Conservation (phyloP, 768 basidiomycete genomes). For the Xerocomus spinulosus region DNA sequence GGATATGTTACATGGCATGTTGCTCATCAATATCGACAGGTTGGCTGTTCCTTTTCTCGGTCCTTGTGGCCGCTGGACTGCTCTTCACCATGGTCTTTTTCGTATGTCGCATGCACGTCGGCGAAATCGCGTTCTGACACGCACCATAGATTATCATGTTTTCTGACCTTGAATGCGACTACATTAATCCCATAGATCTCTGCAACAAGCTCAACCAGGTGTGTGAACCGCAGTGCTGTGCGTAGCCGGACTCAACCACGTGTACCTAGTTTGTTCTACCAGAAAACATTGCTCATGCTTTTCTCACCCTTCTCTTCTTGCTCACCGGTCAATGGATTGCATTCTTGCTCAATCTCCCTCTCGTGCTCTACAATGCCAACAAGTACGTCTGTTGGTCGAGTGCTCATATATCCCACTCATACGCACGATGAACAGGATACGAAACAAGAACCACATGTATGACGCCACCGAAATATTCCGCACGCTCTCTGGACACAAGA, state of each 20-base stretch:
- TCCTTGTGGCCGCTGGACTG: slow-evolving; percentile 90
- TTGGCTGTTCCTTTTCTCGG: slow-evolving; percentile 96
- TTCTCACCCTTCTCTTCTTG: slow-evolving; percentile 88
- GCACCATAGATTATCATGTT: slow-evolving; percentile 94
- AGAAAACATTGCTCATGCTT: slow-evolving; percentile 92
- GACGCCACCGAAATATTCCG: slow-evolving; percentile 99
- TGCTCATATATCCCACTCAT: background rate
- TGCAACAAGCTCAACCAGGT: slow-evolving; percentile 99
- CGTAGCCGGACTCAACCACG: background rate
- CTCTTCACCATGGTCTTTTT: slow-evolving; percentile 99
- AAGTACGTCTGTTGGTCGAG: slow-evolving; percentile 56
- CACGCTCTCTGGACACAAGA: slow-evolving; percentile 89
- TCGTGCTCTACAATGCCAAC: slow-evolving; percentile 87
- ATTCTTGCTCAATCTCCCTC: slow-evolving; percentile 83
- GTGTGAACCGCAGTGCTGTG: slow-evolving; percentile 17
- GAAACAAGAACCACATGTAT: slow-evolving; percentile 94
- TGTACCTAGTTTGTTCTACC: slow-evolving; percentile 84
- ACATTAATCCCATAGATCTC: slow-evolving; percentile 99
- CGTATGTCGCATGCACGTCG: slow-evolving; percentile 48
- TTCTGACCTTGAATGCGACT: slow-evolving; percentile 98
- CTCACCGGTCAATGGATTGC: slow-evolving; percentile 93
- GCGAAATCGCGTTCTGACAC: background rate
- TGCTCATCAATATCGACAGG: slow-evolving; percentile 43
- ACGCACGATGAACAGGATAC: slow-evolving; percentile 54
- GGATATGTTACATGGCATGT: background rate